Conservation (phyloP, 192 early-diverging fungal species). For the Coemansia sp. region DNA sequence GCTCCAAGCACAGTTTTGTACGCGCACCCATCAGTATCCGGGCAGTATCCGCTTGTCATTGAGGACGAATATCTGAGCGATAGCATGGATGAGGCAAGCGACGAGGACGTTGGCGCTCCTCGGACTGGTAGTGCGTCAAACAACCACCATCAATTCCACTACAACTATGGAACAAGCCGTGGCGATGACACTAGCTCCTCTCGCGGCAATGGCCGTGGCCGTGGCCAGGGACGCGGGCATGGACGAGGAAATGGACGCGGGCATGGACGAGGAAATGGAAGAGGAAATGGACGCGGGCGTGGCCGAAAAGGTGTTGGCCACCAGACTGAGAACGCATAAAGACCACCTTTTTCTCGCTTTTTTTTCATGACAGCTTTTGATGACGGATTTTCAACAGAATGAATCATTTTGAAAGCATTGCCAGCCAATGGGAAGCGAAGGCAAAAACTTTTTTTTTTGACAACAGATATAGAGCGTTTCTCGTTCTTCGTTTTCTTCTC, state of each 20-base stretch:
- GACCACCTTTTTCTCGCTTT: too few species aligned
- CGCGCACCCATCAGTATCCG: conserved; percentile 34
- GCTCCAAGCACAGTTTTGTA: conserved; percentile 7
- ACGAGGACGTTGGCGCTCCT: background rate
- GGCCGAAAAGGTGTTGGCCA: conserved; percentile 16
- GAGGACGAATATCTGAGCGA: conserved; percentile 55
- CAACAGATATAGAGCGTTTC: too few species aligned
- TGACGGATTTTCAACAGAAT: too few species aligned
- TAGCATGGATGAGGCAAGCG: conserved; percentile 47
- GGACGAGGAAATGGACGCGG: conserved; percentile 15
- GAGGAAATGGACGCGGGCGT: too few species aligned
- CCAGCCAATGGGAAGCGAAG: too few species aligned
- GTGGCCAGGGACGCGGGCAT: conserved; percentile 8
- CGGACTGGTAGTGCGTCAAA: background rate
- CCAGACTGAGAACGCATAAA: background rate
- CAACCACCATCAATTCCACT: conserved; percentile 21
- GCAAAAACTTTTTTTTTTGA: too few species aligned
- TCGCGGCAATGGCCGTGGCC: conserved; percentile 2
- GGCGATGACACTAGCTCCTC: background rate
- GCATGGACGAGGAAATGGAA: conserved; percentile 12
- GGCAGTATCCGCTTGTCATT: conserved; percentile 43
- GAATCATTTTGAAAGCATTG: too few species aligned
- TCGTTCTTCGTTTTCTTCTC: background rate
- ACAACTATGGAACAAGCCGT: conserved; percentile 20
- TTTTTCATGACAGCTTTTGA: too few species aligned